Evolutionary conservation across 169 alveolate genomes (phyloP).

Genomic region (Plasmodium gonderi): DNA sequence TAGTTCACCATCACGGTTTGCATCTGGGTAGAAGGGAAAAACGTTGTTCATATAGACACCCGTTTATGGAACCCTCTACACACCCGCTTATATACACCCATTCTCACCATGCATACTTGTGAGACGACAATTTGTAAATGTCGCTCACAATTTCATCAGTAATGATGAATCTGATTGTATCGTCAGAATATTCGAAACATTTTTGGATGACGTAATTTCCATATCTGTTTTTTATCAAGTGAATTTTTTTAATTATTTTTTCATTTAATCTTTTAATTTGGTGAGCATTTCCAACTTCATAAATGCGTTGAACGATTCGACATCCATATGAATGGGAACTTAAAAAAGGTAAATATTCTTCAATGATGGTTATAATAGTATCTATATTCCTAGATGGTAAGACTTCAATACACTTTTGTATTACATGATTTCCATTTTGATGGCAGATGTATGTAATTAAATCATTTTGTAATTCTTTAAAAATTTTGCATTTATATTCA

Average conservation of each 20-base stretch:
- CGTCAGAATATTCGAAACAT: conserved; percentile 70
- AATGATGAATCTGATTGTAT: conserved; percentile 18
- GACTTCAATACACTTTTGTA: conserved; percentile 71
- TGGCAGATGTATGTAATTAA: conserved; percentile 59
- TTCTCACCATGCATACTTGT: conserved; percentile 67
- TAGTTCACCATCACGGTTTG: too few species aligned
- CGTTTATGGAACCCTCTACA: neutral
- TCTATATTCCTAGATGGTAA: conserved; percentile 47
- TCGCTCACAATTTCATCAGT: conserved; percentile 55
- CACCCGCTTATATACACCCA: neutral
- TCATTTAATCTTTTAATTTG: conserved; percentile 63
- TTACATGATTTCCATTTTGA: conserved; percentile 76
- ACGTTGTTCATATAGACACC: too few species aligned
- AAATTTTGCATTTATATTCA: conserved; percentile 68
- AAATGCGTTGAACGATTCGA: conserved; percentile 64
- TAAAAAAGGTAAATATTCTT: conserved; percentile 59
- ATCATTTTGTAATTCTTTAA: conserved; percentile 32
- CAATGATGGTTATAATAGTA: conserved; percentile 43
- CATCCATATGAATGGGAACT: conserved; percentile 74
- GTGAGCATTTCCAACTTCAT: conserved; percentile 48
- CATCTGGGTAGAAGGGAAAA: too few species aligned
- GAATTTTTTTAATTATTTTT: conserved; percentile 31
- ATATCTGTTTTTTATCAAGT: conserved; percentile 63
- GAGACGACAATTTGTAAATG: conserved; percentile 35
- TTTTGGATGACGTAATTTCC: conserved; percentile 75